Conservation (phyloP, 768 basidiomycete species). For the Trametopsis cervina region DNA sequence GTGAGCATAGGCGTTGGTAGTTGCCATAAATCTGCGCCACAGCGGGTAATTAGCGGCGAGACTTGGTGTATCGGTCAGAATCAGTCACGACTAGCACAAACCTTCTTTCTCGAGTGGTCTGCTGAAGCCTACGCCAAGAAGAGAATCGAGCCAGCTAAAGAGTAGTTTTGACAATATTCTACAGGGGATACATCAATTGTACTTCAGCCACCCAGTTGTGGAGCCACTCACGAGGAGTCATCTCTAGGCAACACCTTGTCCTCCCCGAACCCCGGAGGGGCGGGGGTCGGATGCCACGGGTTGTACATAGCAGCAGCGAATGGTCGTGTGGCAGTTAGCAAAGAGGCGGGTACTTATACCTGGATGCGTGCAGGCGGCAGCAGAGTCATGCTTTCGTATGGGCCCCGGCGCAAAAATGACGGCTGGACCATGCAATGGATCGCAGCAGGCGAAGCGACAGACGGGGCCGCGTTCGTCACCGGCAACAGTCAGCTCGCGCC, state of each 20-base stretch:
- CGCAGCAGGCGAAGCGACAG: too few species aligned
- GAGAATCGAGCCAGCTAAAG: slow-evolving; percentile 48
- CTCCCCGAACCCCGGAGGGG: slow-evolving; percentile 42
- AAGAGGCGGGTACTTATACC: too few species aligned
- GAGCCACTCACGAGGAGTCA: slow-evolving; percentile 23
- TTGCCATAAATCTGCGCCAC: slow-evolving; percentile 43
- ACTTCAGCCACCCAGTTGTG: background rate
- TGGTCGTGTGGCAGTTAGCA: too few species aligned
- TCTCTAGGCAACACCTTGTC: slow-evolving; percentile 40
- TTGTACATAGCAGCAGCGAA: too few species aligned
- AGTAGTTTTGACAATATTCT: slow-evolving; percentile 40
- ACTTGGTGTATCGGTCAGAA: too few species aligned
- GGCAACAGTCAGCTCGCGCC: too few species aligned
- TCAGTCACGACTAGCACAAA: too few species aligned
- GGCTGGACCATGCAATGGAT: too few species aligned
- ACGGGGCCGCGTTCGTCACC: too few species aligned
- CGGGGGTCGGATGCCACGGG: slow-evolving; percentile 36
- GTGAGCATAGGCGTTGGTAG: slow-evolving; percentile 36
- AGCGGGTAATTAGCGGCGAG: background rate
- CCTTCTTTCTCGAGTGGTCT: slow-evolving; percentile 53
- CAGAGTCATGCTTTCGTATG: too few species aligned
- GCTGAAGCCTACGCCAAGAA: slow-evolving; percentile 52
- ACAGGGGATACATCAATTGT: background rate
- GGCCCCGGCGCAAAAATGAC: too few species aligned
- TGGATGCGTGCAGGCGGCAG: too few species aligned